Conservation (phyloP, 2,329 filamentous ascomycete genomes). For the Aspergillus costaricaensis region DNA sequence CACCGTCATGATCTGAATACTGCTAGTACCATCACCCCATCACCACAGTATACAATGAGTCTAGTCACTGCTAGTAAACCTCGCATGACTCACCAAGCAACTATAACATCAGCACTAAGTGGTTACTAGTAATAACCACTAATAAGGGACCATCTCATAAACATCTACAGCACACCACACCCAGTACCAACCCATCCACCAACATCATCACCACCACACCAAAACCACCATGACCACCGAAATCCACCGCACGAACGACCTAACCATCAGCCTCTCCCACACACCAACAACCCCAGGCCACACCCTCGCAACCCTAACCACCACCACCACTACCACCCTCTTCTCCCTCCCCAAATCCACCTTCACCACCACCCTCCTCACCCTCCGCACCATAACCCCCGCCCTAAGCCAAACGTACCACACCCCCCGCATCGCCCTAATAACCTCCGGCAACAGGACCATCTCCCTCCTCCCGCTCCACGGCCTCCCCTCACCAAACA, state of each 20-base stretch:
- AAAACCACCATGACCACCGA: not conserved
- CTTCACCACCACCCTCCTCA: not conserved
- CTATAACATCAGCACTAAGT: constrained; percentile 1
- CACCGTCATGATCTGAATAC: too few species aligned
- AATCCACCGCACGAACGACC: not conserved
- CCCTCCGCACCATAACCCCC: not conserved
- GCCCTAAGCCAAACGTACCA: not conserved
- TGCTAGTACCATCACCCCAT: too few species aligned
- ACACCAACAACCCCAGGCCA: constrained; percentile 5
- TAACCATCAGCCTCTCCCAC: not conserved
- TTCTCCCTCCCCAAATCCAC: not conserved
- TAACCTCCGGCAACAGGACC: not conserved
- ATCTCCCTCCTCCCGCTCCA: constrained; percentile 4
- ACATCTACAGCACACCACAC: not conserved
- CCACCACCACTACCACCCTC: not conserved
- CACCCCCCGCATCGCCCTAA: not conserved
- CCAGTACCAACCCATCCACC: not conserved
- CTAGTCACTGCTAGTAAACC: too few species aligned
- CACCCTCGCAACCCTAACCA: constrained; percentile 4
- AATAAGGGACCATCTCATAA: not conserved
- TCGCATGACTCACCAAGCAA: not conserved
- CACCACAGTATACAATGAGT: too few species aligned
- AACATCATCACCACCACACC: not conserved
- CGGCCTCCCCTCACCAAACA: not conserved
- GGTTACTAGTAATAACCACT: too few species aligned